Base-by-base conservation (phyloP, 352 stramenopile genomes). In the Pythium utonaiense region DNA sequence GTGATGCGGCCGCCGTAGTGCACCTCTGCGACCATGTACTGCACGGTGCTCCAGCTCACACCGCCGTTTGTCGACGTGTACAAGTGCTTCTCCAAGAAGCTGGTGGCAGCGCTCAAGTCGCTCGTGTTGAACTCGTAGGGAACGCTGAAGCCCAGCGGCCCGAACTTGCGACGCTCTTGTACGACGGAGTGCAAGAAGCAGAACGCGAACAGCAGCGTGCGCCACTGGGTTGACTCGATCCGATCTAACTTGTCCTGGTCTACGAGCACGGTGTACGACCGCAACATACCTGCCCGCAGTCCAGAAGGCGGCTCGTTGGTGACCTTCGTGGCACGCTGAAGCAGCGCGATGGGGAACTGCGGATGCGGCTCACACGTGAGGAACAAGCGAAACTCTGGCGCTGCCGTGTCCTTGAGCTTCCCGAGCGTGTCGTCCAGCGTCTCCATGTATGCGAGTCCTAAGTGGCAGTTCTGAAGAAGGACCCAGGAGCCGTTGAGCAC, bases 1-100 rank as follows among this genome's bases (percentile, higher is more conserved):
- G 81, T 92, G 63, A 94, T 91, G 17, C 78, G 76, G 42, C 84
- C 84, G 41, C 84, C 84, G 45, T 94, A 94, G 56, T 94, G 80
- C 33, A 92, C 80, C 51, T 94, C 84, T 0, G 80, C 80, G 21
- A 91, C 71, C 80, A 94, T 91, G 58, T 91, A 94, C 67, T 91
- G 82, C 30, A 94, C 64, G 13, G 84, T 92, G 0, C 67, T 64
- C 84, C 82, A 93, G 25, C 74, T 87, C 10, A 83, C 59, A 31
- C 44, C 31, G 45, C 55, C 3, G 59, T 73, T 62, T 8, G 64
- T 68, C 0, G 71, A 83, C 10, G 77, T 73, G 66, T 88, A 89
- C 57, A 91, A 62, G 66, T 91, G 80, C 3, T 74, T 80, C 62
- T 92, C 82, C 28, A 91, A 61, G 58, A 95, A 91, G 30, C 56